Base-by-base conservation (phyloP, 768 basidiomycete genomes). In the Lyophyllum atratum region DNA sequence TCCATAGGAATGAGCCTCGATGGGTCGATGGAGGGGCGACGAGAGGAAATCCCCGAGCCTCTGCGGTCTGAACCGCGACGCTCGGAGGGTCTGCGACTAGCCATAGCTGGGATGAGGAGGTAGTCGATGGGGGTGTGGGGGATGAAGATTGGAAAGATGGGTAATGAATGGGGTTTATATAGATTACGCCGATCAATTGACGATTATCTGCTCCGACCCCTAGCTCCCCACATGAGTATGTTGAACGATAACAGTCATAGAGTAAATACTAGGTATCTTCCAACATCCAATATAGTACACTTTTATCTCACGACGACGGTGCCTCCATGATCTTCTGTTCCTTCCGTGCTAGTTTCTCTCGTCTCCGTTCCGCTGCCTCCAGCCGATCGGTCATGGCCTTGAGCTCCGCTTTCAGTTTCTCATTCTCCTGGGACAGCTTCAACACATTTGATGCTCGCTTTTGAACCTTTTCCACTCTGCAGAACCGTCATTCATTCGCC, bases 401-500 rank as follows among this genome's bases (percentile, higher is more conserved):
- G 66, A 93, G 80, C 72, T 91, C 85, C 49, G 81, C 86, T 71
- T 87, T 85, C 58, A 93, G 75, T 70, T 85, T 88, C 70, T 89
- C 87, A 69, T 92, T 88, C 77, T 93, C 90, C 74, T 88, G 79
- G 21, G 87, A 79, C 33, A 93, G 77, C 66, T 87, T 90, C 66
- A 89, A 69, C 56, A 92, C 87, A 70, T 88, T 91, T 64, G 86
- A 89, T 40, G 84, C 85, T 59, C 90, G 85, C 72, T 91, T 92
- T 68, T 89, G 76, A 26, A 82, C 73, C 70, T 80, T 81, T 53
- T 74, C 76, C 46, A 74, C 66, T 64, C 81, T 82, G 68, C 54
- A 65, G 54, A 60, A 59, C 24, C 25, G 47, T 60, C 54, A 56
- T 58, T 63, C 52, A 61, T 68, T 59, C 60, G 62, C 55, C 56